These are phyloP conservation scores for Auriscalpium vulgare DNA, from an alignment of 768 basidiomycete genomes.

Conservation along the genomic window DNA sequence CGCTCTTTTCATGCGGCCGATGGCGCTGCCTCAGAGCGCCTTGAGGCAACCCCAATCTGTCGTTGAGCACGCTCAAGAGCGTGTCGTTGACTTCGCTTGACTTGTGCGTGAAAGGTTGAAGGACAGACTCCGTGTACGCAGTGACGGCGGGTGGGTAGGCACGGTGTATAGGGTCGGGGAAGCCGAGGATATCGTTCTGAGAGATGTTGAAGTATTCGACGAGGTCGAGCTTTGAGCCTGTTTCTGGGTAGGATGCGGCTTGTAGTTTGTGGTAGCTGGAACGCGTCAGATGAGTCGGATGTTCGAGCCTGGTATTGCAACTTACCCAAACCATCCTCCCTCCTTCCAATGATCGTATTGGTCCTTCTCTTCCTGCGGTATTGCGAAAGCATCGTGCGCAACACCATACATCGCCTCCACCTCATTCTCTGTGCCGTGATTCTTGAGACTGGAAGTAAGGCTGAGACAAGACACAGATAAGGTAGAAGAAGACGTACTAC, in stretches of 20 bases:
- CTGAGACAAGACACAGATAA: background rate
- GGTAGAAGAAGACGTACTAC: background rate
- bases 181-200: slow-evolving; percentile 26
- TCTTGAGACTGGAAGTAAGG: background rate
- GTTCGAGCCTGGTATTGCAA: background rate
- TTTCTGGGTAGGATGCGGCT: slow-evolving; percentile 8
- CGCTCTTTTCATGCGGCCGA: slow-evolving; percentile 15
- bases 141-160: slow-evolving; percentile 25
- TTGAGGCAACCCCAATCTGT: slow-evolving; percentile 25
- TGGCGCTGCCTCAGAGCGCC: background rate
- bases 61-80: slow-evolving; percentile 24
- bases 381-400: background rate
- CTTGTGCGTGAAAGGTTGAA: slow-evolving; percentile 22
- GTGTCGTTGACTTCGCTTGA: slow-evolving; percentile 24
- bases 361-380: background rate
- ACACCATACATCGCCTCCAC: background rate
- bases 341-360: background rate
- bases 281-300: background rate
- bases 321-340: background rate
- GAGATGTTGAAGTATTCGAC: slow-evolving; percentile 16
- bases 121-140: slow-evolving; percentile 20
- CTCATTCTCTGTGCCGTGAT: background rate
- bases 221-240: slow-evolving; percentile 15
- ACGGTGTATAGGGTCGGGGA: slow-evolving; percentile 23
- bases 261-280: background rate